Conservation (phyloP, 2,329 filamentous ascomycete species). For the Berkeleyomyces basicola region DNA sequence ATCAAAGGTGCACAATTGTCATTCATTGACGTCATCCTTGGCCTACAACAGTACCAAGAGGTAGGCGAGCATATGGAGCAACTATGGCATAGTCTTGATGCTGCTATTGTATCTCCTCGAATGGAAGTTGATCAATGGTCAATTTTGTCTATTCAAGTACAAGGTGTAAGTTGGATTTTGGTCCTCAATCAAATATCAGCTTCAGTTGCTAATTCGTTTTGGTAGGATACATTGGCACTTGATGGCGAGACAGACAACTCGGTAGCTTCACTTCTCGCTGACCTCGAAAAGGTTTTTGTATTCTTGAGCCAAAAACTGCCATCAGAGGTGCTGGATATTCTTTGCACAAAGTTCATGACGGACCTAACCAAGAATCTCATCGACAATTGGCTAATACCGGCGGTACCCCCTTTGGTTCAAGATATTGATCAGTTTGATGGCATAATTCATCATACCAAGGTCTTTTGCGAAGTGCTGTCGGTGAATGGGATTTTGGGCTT, state of each 20-base stretch:
- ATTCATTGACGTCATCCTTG: constrained; percentile 37
- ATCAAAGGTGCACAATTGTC: constrained; percentile 33
- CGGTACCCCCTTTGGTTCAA: constrained; percentile 57
- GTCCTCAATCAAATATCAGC: not conserved
- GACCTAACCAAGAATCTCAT: constrained; percentile 52
- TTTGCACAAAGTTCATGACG: constrained; percentile 56
- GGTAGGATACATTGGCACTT: constrained; percentile 28
- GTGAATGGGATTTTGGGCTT: constrained; percentile 45
- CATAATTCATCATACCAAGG: constrained; percentile 45
- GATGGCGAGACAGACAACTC: constrained; percentile 27
- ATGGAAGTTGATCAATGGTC: constrained; percentile 27
- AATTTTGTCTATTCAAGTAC: constrained; percentile 25
- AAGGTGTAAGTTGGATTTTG: constrained; percentile 22
- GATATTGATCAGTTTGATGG: constrained; percentile 57
- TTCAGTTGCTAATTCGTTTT: not conserved
- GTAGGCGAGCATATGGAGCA: constrained; percentile 41
- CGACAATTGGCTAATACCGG: constrained; percentile 55
- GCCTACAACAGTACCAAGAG: constrained; percentile 42
- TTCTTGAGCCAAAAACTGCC: constrained; percentile 39
- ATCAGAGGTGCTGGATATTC: constrained; percentile 34
- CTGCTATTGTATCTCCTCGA: constrained; percentile 42
- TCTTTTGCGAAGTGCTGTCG: constrained; percentile 48
- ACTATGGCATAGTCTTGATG: constrained; percentile 47
- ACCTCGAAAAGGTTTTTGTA: constrained; percentile 33
- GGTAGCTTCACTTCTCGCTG: constrained; percentile 34